Base-by-base conservation (phyloP, 352 stramenopile species). In the Hyaloperonospora brassicae region DNA sequence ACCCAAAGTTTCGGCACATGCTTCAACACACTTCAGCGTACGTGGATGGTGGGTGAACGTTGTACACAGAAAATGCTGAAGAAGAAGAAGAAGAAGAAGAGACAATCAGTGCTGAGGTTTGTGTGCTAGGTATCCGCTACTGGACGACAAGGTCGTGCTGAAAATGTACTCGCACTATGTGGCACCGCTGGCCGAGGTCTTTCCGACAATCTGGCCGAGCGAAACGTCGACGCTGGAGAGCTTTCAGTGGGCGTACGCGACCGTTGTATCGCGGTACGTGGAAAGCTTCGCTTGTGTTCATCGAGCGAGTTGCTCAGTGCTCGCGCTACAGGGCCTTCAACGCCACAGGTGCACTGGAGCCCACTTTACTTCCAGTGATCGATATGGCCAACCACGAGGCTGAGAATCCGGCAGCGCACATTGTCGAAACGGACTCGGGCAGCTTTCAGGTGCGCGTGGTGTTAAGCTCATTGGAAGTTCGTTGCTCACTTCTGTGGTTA, bases 351-450 rank as follows among this genome's bases (percentile, higher is more conserved):
- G 51, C 21, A 8, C 55, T 59, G 17, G 76, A 86, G 39, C 76
- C 76, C 38, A 86, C 76, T 36, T 47, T 89, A 10, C 60, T 89
- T 21, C 79, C 79, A 1, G 76, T 87, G 12, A 89, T 89, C 51
- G 76, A 89, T 52, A 89, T 89, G 79, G 79, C 74, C 23, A 89
- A 89, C 64, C 76, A 89, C 50, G 64, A 74, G 9, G 57, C 57
- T 11, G 52, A 54, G 5, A 59, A 69, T 12, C 73, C 76, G 2
- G 62, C 64, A 0, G 76, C 79, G 2, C 65, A 66, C 42, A 89
- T 89, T 57, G 55, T 72, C 10, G 76, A 68, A 43, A 64, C 52
- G 17, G 62, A 75, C 1, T 50, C 63, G 6, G 69, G 70, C 12
- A 59, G 52, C 27, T 89, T 78, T 44, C 58, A 76, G 69, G 79